Conservation (phyloP, 176 grass and related monocot species). For the Eremochloa ophiuroides region DNA sequence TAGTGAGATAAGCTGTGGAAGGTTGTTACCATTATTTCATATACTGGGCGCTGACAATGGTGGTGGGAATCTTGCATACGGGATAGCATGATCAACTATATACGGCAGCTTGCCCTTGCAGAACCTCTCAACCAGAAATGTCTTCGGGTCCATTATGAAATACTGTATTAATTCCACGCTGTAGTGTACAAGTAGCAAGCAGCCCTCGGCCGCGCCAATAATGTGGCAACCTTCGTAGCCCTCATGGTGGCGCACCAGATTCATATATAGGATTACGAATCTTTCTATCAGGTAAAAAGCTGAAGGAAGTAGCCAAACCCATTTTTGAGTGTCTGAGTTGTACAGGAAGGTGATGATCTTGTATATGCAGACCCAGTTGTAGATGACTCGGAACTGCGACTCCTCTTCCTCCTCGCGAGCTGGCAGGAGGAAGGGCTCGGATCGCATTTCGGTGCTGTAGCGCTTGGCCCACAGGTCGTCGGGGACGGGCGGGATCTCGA, state of each 20-base stretch:
- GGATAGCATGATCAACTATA: not conserved
- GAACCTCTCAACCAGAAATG: not conserved
- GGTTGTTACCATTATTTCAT: not conserved
- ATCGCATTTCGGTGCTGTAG: no score
- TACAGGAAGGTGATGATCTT: constrained; percentile 11
- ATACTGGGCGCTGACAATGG: not conserved
- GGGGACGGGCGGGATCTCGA: not conserved
- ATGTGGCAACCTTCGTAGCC: not conserved
- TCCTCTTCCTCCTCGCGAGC: not conserved
- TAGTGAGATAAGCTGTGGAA: no score
- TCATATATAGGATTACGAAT: not conserved
- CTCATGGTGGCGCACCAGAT: not conserved
- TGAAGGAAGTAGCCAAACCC: not conserved
- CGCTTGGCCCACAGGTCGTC: not conserved
- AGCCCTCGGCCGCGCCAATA: not conserved
- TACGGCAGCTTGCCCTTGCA: not conserved
- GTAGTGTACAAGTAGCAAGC: not conserved
- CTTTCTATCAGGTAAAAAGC: not conserved
- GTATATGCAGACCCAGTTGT: not conserved
- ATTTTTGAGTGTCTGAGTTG: not conserved
- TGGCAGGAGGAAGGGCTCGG: constrained; percentile 25
- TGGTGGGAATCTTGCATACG: not conserved
- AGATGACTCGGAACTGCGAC: not conserved
- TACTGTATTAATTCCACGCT: no score
- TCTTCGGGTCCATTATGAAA: not conserved